phyloP scores from a whole-genome alignment of 768 basidiomycete genomes.

The Trametes gibbosa region DNA sequence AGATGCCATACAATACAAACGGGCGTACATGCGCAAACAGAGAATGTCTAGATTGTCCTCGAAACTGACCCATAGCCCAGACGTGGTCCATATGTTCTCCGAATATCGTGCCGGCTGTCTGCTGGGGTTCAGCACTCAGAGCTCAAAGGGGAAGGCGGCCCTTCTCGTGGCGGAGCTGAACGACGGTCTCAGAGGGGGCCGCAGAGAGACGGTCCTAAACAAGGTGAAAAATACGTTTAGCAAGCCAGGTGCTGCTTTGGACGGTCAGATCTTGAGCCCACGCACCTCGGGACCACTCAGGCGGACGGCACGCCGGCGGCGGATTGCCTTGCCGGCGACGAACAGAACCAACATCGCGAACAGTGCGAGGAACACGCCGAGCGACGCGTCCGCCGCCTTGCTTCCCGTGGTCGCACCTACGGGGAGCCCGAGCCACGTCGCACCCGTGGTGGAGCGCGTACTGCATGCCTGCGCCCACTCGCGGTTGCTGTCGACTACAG shows the following conservation, averaged over 20 bases:
- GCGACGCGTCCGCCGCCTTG: conserved; percentile 30
- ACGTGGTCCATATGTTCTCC: too few relatives aligned
- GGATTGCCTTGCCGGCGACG: conserved; percentile 34
- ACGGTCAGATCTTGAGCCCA: background rate
- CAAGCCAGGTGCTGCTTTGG: background rate
- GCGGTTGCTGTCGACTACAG: conserved; percentile 42
- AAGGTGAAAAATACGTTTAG: background rate
- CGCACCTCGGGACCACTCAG: conserved; percentile 15
- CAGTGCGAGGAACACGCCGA: conserved; percentile 36
- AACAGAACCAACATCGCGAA: conserved; percentile 34
- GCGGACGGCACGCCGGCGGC: conserved; percentile 12
- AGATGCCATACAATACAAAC: too few relatives aligned
- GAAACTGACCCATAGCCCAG: too few relatives aligned
- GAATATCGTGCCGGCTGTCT: too few relatives aligned
- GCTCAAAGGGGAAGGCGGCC: background rate
- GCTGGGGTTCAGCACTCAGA: background rate
- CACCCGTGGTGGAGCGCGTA: conserved; percentile 11
- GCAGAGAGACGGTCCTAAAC: background rate
- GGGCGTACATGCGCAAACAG: too few relatives aligned
- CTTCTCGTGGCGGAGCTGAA: background rate
- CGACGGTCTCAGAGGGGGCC: background rate
- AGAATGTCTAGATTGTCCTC: too few relatives aligned
- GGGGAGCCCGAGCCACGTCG: conserved; percentile 16
- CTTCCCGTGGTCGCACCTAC: conserved; percentile 18
- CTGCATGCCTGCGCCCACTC: conserved; percentile 45